Conservation (phyloP, 169 alveolate species). For the Eimeria falciformis region DNA sequence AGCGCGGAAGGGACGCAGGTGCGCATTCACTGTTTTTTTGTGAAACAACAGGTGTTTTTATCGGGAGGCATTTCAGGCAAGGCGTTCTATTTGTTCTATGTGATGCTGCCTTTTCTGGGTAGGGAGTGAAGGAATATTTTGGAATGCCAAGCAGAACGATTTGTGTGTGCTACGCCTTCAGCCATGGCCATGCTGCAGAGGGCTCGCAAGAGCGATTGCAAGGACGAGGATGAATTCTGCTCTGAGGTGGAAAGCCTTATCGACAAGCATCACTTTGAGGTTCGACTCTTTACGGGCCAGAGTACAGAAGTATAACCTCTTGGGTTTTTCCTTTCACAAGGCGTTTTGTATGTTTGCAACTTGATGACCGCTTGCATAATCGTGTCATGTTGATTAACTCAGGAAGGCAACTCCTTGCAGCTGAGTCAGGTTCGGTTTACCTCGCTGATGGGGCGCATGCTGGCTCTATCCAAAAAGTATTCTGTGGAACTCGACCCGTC, state of each 20-base stretch:
- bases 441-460: slow-evolving; percentile 68
- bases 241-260: slow-evolving; percentile 54
- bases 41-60: too few species aligned
- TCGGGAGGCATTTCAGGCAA: too few species aligned
- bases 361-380: not conserved
- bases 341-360: too few species aligned
- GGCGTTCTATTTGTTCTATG: too few species aligned
- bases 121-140: too few species aligned
- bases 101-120: too few species aligned
- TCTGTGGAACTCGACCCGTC: slow-evolving; percentile 66
- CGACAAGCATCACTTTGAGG: slow-evolving; percentile 63
- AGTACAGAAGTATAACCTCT: not conserved
- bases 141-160: too few species aligned
- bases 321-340: too few species aligned
- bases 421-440: slow-evolving; percentile 63
- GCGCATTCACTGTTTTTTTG: not conserved
- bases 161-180: not conserved
- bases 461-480: slow-evolving; percentile 46
- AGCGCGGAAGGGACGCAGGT: slow-evolving; percentile 70
- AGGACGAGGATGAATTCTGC: slow-evolving; percentile 58
- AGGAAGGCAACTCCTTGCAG: slow-evolving; percentile 73
- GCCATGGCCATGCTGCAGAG: slow-evolving; percentile 60
- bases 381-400: not conserved
- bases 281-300: not conserved
- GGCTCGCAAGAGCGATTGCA: slow-evolving; percentile 56